Evolutionary conservation across 331 rosid genomes (phyloP).

Genomic region (Rhamnella rubrinervis): DNA sequence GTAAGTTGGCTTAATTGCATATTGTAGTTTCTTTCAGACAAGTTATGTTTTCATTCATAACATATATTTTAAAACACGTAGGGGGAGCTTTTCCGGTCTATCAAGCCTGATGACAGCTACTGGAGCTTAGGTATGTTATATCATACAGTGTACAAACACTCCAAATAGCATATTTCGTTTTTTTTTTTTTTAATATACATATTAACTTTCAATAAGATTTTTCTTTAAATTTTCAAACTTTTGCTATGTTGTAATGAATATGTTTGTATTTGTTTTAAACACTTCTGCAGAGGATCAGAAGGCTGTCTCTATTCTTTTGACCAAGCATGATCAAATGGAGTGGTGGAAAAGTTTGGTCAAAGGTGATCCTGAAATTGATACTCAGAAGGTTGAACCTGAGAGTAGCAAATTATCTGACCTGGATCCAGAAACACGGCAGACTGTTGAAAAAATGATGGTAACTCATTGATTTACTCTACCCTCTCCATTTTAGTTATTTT

Average conservation of each 20-base stretch:
- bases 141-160: not conserved
- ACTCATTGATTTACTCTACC: not conserved
- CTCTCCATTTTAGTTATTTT: not conserved
- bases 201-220: not conserved
- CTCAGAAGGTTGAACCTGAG: conserved; percentile 92
- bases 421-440: conserved; percentile 85
- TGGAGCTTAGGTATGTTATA: conserved; percentile 80
- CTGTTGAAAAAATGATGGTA: conserved; percentile 99
- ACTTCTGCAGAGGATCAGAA: conserved; percentile 85
- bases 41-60: not conserved
- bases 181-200: not conserved
- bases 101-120: conserved; percentile 88
- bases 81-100: conserved; percentile 62
- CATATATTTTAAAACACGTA: conserved; percentile 19
- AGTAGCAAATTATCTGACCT: conserved; percentile 81
- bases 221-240: not conserved
- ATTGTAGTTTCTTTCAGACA: not conserved
- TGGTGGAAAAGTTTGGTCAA: conserved; percentile 94
- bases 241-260: not conserved
- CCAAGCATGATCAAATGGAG: conserved; percentile 92
- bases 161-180: not conserved
- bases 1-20: conserved; percentile 37
- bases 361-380: conserved; percentile 94
- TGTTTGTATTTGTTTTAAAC: not conserved
- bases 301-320: conserved; percentile 73